A percentile compares a stretch with the other conserved stretches of the same genome.
Evolutionary conservation across 208 protist genomes (phyloP).

Genomic region (Trypanosoma melophagium): DNA sequence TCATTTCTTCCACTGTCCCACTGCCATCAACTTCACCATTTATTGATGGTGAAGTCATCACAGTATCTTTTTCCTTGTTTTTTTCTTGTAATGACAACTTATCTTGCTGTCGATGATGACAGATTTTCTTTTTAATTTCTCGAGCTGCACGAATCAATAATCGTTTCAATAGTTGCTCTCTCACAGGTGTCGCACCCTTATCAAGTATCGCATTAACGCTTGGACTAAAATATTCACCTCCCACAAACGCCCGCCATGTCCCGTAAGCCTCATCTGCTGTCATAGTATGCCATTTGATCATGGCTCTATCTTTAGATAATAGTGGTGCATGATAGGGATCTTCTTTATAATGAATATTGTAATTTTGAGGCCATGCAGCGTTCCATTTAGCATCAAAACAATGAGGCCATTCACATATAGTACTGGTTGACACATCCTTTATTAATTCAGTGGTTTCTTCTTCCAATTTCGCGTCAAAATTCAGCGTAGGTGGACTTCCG

Average conservation of each 20-base stretch:
- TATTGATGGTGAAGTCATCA: background rate
- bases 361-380: conserved; percentile 47
- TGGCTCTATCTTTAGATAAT: conserved; percentile 54
- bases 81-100: background rate
- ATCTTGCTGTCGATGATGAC: conserved; percentile 2
- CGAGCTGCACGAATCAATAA: conserved; percentile 43
- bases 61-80: conserved; percentile 2
- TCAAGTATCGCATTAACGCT: conserved; percentile 71
- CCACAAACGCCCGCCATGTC: conserved; percentile 81
- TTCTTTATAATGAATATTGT: conserved; percentile 54
- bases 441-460: no score
- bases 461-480: conserved; percentile 8
- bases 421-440: background rate
- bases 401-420: conserved; percentile 66
- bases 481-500: conserved; percentile 33
- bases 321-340: conserved; percentile 85
- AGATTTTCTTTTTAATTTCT: conserved; percentile 20
- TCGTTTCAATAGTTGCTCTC: conserved; percentile 66
- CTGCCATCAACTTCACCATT: background rate
- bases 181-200: conserved; percentile 62
- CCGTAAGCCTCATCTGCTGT: conserved; percentile 60
- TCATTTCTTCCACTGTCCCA: background rate
- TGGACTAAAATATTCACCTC: conserved; percentile 68
- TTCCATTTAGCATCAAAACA: conserved; percentile 66
- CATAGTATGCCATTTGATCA: conserved; percentile 48